These are phyloP conservation scores for Zopfochytrium polystomum DNA, from an alignment of 371 early-diverging fungal genomes.

Conservation along the genomic window DNA sequence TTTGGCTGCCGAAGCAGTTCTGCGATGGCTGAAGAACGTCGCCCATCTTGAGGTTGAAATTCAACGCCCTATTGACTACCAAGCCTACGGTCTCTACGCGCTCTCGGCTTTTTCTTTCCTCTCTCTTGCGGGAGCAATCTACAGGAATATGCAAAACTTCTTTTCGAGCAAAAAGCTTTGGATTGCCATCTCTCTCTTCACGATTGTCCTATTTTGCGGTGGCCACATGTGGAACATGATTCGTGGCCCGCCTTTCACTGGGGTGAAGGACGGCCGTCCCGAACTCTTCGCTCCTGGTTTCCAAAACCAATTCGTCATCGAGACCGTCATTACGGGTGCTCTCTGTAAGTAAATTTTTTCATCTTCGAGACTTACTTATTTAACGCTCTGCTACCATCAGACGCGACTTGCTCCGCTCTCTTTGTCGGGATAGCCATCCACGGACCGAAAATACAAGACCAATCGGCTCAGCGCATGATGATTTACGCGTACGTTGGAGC, in stretches of 20 bases:
- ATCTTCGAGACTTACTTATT: not conserved
- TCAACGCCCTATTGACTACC: not conserved
- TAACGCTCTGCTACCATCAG: no score
- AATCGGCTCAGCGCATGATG: constrained; percentile 50
- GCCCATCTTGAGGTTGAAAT: not conserved
- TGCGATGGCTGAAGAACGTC: not conserved
- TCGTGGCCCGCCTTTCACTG: constrained; percentile 69
- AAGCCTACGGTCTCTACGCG: not conserved
- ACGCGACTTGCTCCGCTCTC: no score
- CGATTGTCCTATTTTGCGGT: constrained; percentile 69
- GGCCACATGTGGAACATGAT: constrained; percentile 92
- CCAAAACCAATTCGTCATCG: constrained; percentile 72
- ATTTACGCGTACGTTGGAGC: constrained; percentile 50
- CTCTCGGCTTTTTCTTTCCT: not conserved
- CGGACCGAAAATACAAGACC: constrained; percentile 41
- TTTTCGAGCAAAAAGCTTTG: constrained; percentile 3
- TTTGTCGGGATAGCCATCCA: no score
- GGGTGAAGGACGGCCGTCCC: constrained; percentile 56
- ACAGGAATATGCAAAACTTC: not conserved
- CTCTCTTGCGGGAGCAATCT: not conserved
- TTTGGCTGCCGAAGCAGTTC: not conserved
- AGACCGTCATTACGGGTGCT: constrained; percentile 71
- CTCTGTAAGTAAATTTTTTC: constrained; percentile 60
- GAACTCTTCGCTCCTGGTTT: constrained; percentile 70
- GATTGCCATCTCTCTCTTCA: not conserved